Percentiles rank a stretch among this genome's conserved stretches.
These are phyloP conservation scores for Kluyveromyces nonfermentans DNA, from an alignment of 805 yeast genomes.

Conservation along the genomic window DNA sequence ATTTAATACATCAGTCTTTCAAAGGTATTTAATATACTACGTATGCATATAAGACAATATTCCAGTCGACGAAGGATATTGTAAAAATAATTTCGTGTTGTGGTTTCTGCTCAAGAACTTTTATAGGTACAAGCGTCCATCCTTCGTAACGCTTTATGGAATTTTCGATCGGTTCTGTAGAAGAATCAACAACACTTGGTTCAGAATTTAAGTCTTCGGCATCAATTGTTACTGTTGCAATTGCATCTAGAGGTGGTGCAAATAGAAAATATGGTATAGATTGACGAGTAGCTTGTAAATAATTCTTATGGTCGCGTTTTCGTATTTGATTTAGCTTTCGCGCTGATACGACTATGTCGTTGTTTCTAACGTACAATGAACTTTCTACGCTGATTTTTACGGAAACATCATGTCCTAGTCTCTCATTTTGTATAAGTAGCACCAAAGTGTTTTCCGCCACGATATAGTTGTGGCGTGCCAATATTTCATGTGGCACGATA, in stretches of 20 bases:
- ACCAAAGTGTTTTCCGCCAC: background rate
- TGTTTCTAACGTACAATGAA: background rate
- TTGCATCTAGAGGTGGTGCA: background rate
- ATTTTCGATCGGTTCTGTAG: background rate
- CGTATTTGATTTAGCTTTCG: no score
- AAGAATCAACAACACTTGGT: background rate
- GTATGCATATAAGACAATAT: background rate
- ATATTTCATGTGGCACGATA: background rate
- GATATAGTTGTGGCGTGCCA: background rate
- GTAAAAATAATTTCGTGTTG: background rate
- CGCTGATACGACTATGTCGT: background rate
- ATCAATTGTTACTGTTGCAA: background rate
- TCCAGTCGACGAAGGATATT: conserved; percentile 1
- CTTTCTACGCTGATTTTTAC: background rate
- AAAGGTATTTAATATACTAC: background rate
- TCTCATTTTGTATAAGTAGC: background rate
- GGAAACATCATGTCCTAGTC: background rate
- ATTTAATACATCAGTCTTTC: background rate
- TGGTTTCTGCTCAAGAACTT: background rate
- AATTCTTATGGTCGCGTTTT: background rate
- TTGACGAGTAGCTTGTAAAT: background rate
- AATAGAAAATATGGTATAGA: background rate
- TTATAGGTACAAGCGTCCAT: background rate
- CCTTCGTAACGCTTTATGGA: background rate
- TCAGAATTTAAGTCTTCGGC: background rate